Percentiles rank a stretch among this genome's conserved stretches.
These are phyloP conservation scores for Parasitella parasitica DNA, from an alignment of 371 early-diverging fungal genomes.

Conservation along the genomic window DNA sequence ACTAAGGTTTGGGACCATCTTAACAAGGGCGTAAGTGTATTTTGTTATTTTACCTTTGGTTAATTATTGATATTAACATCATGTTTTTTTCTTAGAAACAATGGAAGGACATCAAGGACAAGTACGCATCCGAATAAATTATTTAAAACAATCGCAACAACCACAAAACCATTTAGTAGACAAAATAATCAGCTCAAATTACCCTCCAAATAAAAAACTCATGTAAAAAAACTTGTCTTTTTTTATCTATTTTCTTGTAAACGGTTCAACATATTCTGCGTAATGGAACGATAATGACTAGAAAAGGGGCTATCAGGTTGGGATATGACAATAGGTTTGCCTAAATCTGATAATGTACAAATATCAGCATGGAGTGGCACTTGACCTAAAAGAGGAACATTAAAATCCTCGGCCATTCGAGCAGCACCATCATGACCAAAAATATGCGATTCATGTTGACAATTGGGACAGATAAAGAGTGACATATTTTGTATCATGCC, in stretches of 20 bases:
- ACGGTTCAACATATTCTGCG: slow-evolving; percentile 51
- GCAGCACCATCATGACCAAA: slow-evolving; percentile 76
- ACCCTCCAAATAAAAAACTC: not conserved
- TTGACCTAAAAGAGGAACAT: slow-evolving; percentile 69
- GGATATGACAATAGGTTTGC: slow-evolving; percentile 75
- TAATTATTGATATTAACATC: not conserved
- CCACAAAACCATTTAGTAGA: not conserved
- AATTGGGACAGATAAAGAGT: slow-evolving; percentile 79
- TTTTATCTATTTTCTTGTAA: slow-evolving; percentile 12
- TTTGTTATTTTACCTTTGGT: too few species aligned
- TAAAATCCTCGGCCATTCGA: slow-evolving; percentile 62
- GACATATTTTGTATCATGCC: slow-evolving; percentile 93
- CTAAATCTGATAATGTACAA: slow-evolving; percentile 71
- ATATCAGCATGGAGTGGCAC: slow-evolving; percentile 80
- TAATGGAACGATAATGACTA: slow-evolving; percentile 62
- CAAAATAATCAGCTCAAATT: not conserved
- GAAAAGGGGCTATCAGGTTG: slow-evolving; percentile 66
- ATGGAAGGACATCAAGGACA: slow-evolving; percentile 77
- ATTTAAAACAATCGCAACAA: not conserved
- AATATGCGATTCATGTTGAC: slow-evolving; percentile 73
- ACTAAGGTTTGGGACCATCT: slow-evolving; percentile 73
- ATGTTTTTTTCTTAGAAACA: slow-evolving; percentile 45
- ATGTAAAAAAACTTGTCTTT: not conserved
- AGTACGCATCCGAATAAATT: slow-evolving; percentile 36
- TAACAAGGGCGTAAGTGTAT: slow-evolving; percentile 82